Evolutionary conservation across 2,329 filamentous ascomycete genomes (phyloP), one percentile per base, ranked within the genome.

Genomic region (Neoarthrinium moseri): DNA sequence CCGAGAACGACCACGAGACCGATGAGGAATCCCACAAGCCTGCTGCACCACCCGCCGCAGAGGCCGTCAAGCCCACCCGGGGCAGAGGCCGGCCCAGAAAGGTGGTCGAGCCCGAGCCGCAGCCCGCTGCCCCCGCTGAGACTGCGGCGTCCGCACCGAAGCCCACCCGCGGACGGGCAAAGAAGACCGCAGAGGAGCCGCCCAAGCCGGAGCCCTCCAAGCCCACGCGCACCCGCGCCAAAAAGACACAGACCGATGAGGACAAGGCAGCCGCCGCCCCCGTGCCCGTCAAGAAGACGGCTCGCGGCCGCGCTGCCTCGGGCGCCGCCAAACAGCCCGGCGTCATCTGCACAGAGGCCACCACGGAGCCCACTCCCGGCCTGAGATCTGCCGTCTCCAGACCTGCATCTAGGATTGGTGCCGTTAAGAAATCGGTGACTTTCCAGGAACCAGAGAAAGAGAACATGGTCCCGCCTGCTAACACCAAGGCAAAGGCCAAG

Each of bases 371-470:
- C 45, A 67, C 51, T n/a, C 61, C 61, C 2, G 61, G 61, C 18
- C 50, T 65, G 29, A 78, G 71, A 62, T 62, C 76, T 15, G 66
- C 70, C 5, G 62, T 70, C 26, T 61, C 59, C 32, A 56, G 61
- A 39, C 55, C 60, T 22, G 46, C 56, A n/a, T 55, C 56, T 7
- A 58, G 54, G 37, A 33, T 49, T 8, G 47, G 46, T 38, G 51
- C 50, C 21, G 34, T 47, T 11, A 83, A 79, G 68, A 86, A 84
- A 68, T 74, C 71, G 3, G 81, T 85, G 56, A 82, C 77, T 47
- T 85, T 85, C 60, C 73, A 83, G 58, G 79, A 81, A 54, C 77
- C 78, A 3, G 81, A 83, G 59, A 85, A 86, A 64, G 82, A 86
- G 59, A 85, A 85, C 52, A 64, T 81, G 29, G 60, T 70, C 17